Conservation (phyloP, 2,329 filamentous ascomycete genomes). For the Lecanicillium sp. region DNA sequence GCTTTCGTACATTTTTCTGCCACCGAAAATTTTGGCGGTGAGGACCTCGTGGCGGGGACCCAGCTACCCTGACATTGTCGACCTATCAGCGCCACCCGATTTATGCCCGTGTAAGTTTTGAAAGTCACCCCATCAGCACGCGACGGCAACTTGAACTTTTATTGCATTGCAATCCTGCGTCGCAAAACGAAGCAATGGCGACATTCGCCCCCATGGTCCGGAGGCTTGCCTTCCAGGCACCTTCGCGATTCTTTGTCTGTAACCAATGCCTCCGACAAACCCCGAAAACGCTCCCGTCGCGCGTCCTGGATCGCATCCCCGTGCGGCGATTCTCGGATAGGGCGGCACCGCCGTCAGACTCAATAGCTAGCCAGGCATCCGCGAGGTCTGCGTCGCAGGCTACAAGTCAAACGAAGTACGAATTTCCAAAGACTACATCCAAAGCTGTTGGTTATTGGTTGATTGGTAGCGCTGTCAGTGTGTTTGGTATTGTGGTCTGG, state of each 20-base stretch:
- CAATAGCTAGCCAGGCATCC: conserved; percentile 18
- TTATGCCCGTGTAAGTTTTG: too few relatives aligned
- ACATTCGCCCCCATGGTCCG: conserved; percentile 33
- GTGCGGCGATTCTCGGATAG: conserved; percentile 29
- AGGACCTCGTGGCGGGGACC: conserved; percentile 18
- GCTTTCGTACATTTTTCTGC: conserved; percentile 19
- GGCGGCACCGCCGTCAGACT: conserved; percentile 19
- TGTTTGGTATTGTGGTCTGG: conserved; percentile 95
- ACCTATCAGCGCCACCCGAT: conserved; percentile 20
- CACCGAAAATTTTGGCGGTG: conserved; percentile 22
- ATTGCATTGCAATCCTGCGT: conserved; percentile 1
- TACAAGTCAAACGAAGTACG: conserved; percentile 22
- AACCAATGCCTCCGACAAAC: conserved; percentile 38
- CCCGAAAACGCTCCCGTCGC: conserved; percentile 24
- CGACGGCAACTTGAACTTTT: background rate
- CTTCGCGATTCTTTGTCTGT: conserved; percentile 34
- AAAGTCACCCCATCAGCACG: background rate
- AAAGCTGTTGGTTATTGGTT: conserved; percentile 88
- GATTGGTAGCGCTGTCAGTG: conserved; percentile 79
- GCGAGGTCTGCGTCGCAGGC: conserved; percentile 16
- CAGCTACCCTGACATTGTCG: conserved; percentile 6
- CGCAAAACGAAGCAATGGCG: conserved; percentile 26
- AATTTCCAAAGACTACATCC: conserved; percentile 55
- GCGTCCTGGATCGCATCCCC: conserved; percentile 30
- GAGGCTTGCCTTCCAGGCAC: conserved; percentile 29